Base-by-base conservation (phyloP, 768 basidiomycete genomes). In the Amanita brunnescens region DNA sequence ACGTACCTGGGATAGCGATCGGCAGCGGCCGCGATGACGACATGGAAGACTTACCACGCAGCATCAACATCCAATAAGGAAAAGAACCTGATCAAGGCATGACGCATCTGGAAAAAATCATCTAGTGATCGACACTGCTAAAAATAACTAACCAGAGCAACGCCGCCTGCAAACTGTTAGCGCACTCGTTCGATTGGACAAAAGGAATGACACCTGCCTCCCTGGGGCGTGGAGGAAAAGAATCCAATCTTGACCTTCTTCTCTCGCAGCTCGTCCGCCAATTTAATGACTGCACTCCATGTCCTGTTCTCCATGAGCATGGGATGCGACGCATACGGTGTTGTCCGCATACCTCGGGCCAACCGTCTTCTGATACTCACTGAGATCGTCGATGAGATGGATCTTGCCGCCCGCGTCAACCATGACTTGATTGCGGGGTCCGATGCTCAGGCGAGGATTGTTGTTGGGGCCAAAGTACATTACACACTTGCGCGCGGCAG, bases 211-310 rank as follows among this genome's bases (percentile, higher is more conserved):
- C 5, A 62, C 77, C 61, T 67, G 86, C 87, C 83, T 74, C 93
- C 93, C 71, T 95, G 91, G 9, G 93, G 93, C 5, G 94, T 97
- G 8, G 91, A 92, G 24, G 88, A 91, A 70, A 95, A 95, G 78
- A 95, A 95, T 20, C 85, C 86, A 56, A 95, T 88, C 67, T 88
- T 91, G 63, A 90, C 72, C 55, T 92, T 86, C 69, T 87, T 90
- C 65, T 87, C 82, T 51, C 84, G 82, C 38, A 96, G 76, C 61
- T 92, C 91, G 45, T 87, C 81, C 4, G 88, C 86, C 41, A 92
- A 83, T 60, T 87, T 86, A 63, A 70, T 74, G 53, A 94, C 87
- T 0, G 87, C 77, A 56, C 82, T 84, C 90, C 89, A 94, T 2
- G 89, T 85, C 50, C 76, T 78, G 48, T 34, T 57, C 16, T 30